Conservation (phyloP, 768 basidiomycete genomes). For the Nidularia sp. region DNA sequence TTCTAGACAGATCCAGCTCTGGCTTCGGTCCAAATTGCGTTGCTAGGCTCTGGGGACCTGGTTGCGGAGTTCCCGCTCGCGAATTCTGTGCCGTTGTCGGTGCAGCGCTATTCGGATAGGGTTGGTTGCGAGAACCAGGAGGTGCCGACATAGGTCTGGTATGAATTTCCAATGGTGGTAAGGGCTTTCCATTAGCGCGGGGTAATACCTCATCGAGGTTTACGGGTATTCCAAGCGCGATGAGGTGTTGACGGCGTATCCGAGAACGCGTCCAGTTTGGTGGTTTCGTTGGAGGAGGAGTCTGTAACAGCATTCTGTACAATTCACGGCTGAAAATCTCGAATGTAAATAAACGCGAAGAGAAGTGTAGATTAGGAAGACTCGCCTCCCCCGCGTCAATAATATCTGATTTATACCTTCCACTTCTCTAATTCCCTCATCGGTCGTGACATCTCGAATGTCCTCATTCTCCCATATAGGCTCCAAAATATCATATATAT, state of each 20-base stretch:
- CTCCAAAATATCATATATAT: constrained; percentile 61
- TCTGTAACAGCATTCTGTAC: constrained; percentile 67
- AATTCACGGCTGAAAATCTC: constrained; percentile 63
- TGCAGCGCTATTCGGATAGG: constrained; percentile 21
- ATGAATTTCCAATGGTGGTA: constrained; percentile 80
- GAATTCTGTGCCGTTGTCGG: constrained; percentile 37
- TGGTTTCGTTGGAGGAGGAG: constrained; percentile 74
- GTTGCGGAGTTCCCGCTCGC: constrained; percentile 50
- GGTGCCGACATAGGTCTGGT: constrained; percentile 83
- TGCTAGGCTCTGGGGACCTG: constrained; percentile 25
- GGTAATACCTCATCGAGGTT: constrained; percentile 92
- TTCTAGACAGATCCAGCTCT: constrained; percentile 61
- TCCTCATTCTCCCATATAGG: constrained; percentile 60
- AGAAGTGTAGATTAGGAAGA: background rate
- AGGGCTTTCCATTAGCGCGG: constrained; percentile 52
- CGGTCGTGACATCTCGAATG: constrained; percentile 50
- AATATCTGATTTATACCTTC: constrained; percentile 82
- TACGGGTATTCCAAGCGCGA: constrained; percentile 88
- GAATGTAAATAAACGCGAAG: constrained; percentile 8
- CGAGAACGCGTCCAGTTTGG: constrained; percentile 93
- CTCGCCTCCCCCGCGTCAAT: constrained; percentile 69
- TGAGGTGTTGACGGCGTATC: constrained; percentile 87
- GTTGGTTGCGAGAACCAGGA: constrained; percentile 50
- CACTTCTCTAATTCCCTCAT: constrained; percentile 73
- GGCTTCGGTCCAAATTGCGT: constrained; percentile 73